A percentile compares a stretch with the other conserved stretches of the same genome.
Evolutionary conservation across 352 stramenopile species (phyloP).

Genomic region (Pythium vanterpoolii): DNA sequence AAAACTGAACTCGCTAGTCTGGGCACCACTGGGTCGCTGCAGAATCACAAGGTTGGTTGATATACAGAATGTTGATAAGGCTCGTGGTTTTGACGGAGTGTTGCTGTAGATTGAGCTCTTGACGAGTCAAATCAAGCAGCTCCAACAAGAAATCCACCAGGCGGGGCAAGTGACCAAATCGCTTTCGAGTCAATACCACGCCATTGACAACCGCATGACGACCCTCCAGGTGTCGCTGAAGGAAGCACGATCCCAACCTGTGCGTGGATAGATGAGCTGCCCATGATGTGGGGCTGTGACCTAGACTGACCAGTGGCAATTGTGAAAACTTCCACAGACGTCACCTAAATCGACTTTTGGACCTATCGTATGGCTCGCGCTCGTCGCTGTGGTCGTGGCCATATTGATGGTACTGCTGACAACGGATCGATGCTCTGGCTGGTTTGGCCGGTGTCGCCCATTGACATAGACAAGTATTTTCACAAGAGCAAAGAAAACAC

Average conservation of each 20-base stretch:
- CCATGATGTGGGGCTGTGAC: neutral
- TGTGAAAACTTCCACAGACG: neutral
- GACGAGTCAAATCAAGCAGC: slow-evolving; percentile 50
- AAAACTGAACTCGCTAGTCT: slow-evolving; percentile 71
- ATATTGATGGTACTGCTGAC: slow-evolving; percentile 26
- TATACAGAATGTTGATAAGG: neutral
- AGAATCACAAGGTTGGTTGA: slow-evolving; percentile 51
- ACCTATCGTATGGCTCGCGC: slow-evolving; percentile 15
- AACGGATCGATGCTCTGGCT: slow-evolving; percentile 35
- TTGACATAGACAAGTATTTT: slow-evolving; percentile 33
- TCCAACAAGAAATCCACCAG: slow-evolving; percentile 63
- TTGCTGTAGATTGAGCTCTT: slow-evolving; percentile 36
- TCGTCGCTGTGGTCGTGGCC: slow-evolving; percentile 21
- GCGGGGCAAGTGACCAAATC: slow-evolving; percentile 35
- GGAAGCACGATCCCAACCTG: slow-evolving; percentile 2
- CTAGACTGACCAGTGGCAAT: neutral
- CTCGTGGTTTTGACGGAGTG: neutral
- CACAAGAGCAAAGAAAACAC: slow-evolving; percentile 3
- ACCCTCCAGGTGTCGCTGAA: slow-evolving; percentile 40
- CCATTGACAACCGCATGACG: slow-evolving; percentile 56
- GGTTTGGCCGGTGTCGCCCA: slow-evolving; percentile 39
- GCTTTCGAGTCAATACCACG: slow-evolving; percentile 52
- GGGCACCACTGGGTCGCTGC: slow-evolving; percentile 57
- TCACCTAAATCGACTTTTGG: neutral
- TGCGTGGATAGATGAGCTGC: neutral